A percentile compares a stretch with the other conserved stretches of the same genome.
Conservation (phyloP, 495 filamentous ascomycete genomes). For the Lasiosphaeria miniovina region DNA sequence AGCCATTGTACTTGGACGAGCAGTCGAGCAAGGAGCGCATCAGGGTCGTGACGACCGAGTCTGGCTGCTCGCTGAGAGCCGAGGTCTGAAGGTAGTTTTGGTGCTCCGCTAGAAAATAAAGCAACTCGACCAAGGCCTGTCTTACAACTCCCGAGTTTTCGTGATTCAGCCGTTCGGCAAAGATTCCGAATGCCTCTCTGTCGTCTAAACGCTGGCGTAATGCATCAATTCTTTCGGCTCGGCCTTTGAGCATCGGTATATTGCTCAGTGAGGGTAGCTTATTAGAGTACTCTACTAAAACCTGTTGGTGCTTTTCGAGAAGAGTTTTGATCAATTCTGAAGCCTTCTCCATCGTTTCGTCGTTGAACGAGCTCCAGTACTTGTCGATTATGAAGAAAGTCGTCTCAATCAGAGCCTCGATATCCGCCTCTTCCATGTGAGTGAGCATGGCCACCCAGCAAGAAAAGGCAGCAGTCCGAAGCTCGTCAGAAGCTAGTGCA, state of each 20-base stretch:
- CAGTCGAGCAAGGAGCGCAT: slow-evolving; percentile 79
- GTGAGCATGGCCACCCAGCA: slow-evolving; percentile 80
- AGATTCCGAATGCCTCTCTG: slow-evolving; percentile 58
- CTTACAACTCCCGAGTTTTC: slow-evolving; percentile 82
- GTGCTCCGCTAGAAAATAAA: slow-evolving; percentile 65
- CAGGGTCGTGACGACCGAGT: slow-evolving; percentile 66
- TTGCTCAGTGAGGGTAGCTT: slow-evolving; percentile 74
- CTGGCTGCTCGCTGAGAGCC: slow-evolving; percentile 81
- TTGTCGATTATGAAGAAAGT: slow-evolving; percentile 82
- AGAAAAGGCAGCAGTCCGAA: slow-evolving; percentile 73
- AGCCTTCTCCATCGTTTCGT: slow-evolving; percentile 54
- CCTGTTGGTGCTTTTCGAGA: slow-evolving; percentile 53
- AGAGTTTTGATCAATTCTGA: slow-evolving; percentile 62
- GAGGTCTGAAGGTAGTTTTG: slow-evolving; percentile 79
- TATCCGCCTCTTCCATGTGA: slow-evolving; percentile 69
- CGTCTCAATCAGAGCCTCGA: slow-evolving; percentile 75
- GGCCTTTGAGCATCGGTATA: slow-evolving; percentile 64
- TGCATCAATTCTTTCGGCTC: slow-evolving; percentile 59
- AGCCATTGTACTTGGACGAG: slow-evolving; percentile 71
- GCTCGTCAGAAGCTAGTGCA: slow-evolving; percentile 66
- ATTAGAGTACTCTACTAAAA: slow-evolving; percentile 62
- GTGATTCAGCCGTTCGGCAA: slow-evolving; percentile 68
- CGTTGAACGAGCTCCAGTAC: slow-evolving; percentile 70
- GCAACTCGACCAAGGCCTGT: slow-evolving; percentile 73
- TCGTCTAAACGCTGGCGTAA: slow-evolving; percentile 56